These are phyloP conservation scores for Salvia hispanica DNA, from an alignment of 257 asterid genomes.

Conservation along the genomic window DNA sequence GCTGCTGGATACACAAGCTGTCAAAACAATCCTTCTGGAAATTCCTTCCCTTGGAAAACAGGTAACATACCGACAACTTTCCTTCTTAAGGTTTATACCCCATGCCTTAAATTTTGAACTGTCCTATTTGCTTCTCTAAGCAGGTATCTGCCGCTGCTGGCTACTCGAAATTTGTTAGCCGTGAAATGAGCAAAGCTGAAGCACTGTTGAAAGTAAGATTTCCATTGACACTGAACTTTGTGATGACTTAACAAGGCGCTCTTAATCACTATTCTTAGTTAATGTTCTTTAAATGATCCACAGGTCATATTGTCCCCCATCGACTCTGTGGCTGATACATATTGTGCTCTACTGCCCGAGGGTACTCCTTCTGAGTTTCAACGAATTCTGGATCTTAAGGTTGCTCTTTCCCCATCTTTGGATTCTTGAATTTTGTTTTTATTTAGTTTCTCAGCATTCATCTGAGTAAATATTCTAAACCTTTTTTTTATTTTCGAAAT, in stretches of 20 bases:
- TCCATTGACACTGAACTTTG: not conserved
- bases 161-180: constrained; percentile 90
- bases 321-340: constrained; percentile 98
- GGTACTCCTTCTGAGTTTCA: constrained; percentile 92
- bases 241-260: constrained; percentile 3
- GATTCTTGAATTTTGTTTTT: constrained; percentile 16
- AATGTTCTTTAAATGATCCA: constrained; percentile 28
- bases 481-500: not conserved
- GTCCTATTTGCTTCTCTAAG: constrained; percentile 31
- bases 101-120: not conserved
- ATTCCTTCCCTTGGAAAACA: constrained; percentile 93
- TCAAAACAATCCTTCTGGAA: constrained; percentile 89
- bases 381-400: constrained; percentile 96
- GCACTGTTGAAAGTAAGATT: constrained; percentile 79
- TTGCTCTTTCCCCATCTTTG: constrained; percentile 30
- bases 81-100: not conserved
- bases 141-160: constrained; percentile 87
- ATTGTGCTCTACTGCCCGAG: constrained; percentile 96
- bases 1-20: constrained; percentile 97
- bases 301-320: constrained; percentile 94
- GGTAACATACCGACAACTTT: constrained; percentile 46
- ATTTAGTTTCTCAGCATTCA: not conserved
- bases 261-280: constrained; percentile 19
- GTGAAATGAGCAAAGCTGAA: constrained; percentile 99
- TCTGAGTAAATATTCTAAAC: not conserved